A percentile compares a stretch with the other conserved stretches of the same genome.
These are phyloP conservation scores for Botrytis aclada DNA, from an alignment of 2,329 filamentous ascomycete genomes.

Conservation along the genomic window DNA sequence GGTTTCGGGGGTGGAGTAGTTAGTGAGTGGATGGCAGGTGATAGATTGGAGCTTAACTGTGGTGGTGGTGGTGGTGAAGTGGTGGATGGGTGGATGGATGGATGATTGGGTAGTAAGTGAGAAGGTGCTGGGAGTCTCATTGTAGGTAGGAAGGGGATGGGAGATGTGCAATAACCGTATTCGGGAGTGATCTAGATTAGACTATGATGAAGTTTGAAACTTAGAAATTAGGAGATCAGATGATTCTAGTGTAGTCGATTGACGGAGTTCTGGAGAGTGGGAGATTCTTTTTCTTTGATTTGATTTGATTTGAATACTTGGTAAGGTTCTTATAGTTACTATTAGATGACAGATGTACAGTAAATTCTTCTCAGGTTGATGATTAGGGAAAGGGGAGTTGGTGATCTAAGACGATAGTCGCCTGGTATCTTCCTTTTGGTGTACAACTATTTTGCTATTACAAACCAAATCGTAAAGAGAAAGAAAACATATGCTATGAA, in stretches of 20 bases:
- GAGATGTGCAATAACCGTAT: neutral
- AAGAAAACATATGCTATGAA: rapidly evolving
- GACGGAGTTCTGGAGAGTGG: neutral
- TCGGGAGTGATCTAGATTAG: no score
- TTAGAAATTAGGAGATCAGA: neutral
- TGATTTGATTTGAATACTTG: neutral
- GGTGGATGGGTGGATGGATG: no score
- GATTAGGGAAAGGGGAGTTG: neutral
- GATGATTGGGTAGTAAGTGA: neutral
- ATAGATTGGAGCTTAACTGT: neutral
- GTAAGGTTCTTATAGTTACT: neutral
- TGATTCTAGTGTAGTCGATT: neutral
- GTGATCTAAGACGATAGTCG: neutral
- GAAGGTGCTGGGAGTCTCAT: neutral
- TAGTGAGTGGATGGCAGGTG: neutral
- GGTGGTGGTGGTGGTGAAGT: neutral
- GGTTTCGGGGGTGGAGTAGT: neutral
- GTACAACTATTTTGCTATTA: neutral
- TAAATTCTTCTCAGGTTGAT: neutral
- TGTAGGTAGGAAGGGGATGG: neutral
- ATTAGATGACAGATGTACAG: neutral
- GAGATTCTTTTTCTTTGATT: neutral
- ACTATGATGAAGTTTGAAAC: neutral
- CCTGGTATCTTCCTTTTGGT: neutral
- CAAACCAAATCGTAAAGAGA: no score